Conservation (phyloP, 768 basidiomycete species). For the Tricholoma matsutake region DNA sequence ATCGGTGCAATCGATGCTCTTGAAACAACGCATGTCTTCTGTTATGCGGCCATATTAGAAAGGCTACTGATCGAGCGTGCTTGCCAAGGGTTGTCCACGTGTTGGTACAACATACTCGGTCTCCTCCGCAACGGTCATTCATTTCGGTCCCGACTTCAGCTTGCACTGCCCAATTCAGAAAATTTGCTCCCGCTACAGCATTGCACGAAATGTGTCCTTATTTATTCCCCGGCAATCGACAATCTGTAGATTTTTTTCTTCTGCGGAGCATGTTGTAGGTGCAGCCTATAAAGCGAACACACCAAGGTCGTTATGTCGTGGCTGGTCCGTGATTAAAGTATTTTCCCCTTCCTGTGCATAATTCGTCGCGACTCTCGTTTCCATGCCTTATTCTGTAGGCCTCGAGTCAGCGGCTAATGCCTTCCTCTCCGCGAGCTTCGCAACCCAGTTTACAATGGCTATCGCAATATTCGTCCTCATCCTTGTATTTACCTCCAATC, state of each 20-base stretch:
- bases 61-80: conserved; percentile 14
- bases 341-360: conserved; percentile 22
- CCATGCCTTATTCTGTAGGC: conserved; percentile 51
- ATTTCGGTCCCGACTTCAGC: conserved; percentile 18
- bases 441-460: conserved; percentile 46
- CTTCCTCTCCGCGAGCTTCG: conserved; percentile 49
- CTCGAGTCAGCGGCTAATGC: conserved; percentile 46
- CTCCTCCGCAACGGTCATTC: conserved; percentile 16
- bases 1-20: conserved; percentile 13
- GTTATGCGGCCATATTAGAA: conserved; percentile 10
- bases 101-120: conserved; percentile 13
- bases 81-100: conserved; percentile 16
- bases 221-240: conserved; percentile 11
- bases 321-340: conserved; percentile 16
- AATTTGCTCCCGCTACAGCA: conserved; percentile 8
- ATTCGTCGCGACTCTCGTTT: conserved; percentile 30
- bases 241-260: conserved; percentile 26
- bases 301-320: conserved; percentile 29
- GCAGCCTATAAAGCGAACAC: conserved; percentile 23
- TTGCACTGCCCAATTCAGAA: conserved; percentile 10
- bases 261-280: conserved; percentile 24
- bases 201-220: conserved; percentile 11
- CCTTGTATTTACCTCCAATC: conserved; percentile 41
- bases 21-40: conserved; percentile 17
- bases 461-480: conserved; percentile 46